Conservation (phyloP, 2,329 filamentous ascomycete species). For the Thielaviopsis populi region DNA sequence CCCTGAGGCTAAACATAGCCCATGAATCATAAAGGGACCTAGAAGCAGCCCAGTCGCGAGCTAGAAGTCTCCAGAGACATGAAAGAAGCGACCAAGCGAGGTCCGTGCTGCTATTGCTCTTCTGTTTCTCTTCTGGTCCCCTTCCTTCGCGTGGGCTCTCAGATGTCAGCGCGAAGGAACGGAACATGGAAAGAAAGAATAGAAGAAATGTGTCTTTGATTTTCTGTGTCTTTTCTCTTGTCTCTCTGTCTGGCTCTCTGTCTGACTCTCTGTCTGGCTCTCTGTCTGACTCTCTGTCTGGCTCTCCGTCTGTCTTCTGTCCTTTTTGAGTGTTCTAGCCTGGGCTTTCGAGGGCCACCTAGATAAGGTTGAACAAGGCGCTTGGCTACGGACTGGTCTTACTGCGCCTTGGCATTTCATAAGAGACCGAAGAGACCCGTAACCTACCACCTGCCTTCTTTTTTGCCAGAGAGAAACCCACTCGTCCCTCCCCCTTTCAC, state of each 20-base stretch:
- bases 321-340: too few species aligned
- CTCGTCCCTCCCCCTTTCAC: background rate
- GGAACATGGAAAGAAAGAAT: background rate
- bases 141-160: background rate
- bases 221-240: too few species aligned
- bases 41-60: background rate
- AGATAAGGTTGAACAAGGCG: background rate
- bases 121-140: background rate
- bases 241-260: background rate
- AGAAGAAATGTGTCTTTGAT: too few species aligned
- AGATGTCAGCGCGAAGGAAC: background rate
- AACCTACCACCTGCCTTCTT: background rate
- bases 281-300: background rate
- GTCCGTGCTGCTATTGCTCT: background rate
- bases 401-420: background rate
- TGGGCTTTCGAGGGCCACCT: too few species aligned
- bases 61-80: background rate
- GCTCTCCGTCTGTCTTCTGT: background rate
- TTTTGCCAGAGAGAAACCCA: too few species aligned
- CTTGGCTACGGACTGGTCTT: background rate
- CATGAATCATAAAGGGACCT: background rate
- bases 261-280: background rate
- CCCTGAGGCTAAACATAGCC: background rate
- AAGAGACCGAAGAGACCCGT: background rate
- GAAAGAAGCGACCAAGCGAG: background rate